Evolutionary conservation across 1,284 basidiomycete species (phyloP), one percentile per base, ranked within the genome.

Genomic region (Ustilago curta): DNA sequence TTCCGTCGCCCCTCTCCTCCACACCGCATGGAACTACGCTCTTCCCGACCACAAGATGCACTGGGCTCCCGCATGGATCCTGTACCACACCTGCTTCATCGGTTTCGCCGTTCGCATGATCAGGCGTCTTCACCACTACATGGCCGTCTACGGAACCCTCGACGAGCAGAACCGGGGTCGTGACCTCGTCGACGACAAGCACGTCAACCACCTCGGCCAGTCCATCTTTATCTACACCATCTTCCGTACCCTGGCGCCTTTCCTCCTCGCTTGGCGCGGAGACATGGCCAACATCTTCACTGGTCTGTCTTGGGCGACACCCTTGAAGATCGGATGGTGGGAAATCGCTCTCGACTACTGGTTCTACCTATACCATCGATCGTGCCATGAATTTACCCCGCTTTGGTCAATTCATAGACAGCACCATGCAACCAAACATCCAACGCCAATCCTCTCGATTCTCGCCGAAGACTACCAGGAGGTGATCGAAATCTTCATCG

Each of bases 101-200:
- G 29, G 59, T 40, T 80, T 80, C 39, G 79, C 80, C 45, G 16
- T 62, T 8, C 23, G 39, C 23, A 75, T 82, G 67, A 82, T 82
- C 65, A 57, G 53, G 25, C 72, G 80, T 25, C 64, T 81, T 9
- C 80, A 81, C 52, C 9, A 37, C 18, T 80, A 74, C 60, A 81
- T 81, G 80, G 74, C 55, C 9, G 19, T 63, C 6, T 81, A 79
- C 58, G 80, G 80, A 12, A 62, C 60, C 3, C 78, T 81, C 21
- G 80, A 81, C 67, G 80, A 81, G 62, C 76, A 80, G 59, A 81
- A 81, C 59, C 72, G 80, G n/a, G 80, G 80, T 19, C 78, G 80
- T 42, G 80, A 81, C 59, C 72, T 81, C 49, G 79, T 81, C 50
- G 80, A 81, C 59, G 80, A 81, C 72, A 66, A 70, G 54, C 80